Evolutionary conservation across 2,329 filamentous ascomycete genomes (phyloP).

Genomic region (Furcasterigmium furcatum): DNA sequence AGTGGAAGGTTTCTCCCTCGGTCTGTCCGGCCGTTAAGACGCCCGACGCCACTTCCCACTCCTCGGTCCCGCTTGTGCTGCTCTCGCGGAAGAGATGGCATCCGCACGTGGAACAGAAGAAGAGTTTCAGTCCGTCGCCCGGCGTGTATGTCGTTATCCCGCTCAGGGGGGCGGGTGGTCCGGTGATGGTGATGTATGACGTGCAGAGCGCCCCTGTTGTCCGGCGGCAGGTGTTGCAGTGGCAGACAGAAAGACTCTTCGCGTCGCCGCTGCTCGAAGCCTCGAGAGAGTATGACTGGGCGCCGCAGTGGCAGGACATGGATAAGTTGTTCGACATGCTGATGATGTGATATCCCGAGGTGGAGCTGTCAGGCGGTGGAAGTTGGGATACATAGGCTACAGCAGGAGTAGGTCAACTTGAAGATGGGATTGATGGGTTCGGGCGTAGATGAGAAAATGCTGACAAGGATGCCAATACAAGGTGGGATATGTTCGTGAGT

Average conservation of each 20-base stretch:
- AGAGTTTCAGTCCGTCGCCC: conserved; percentile 15
- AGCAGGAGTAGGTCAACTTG: too few relatives aligned
- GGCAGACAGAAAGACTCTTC: conserved; percentile 20
- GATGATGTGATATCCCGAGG: too few relatives aligned
- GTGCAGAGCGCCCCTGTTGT: conserved; percentile 31
- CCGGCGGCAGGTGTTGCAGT: conserved; percentile 26
- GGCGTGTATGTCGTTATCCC: conserved; percentile 11
- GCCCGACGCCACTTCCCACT: conserved; percentile 35
- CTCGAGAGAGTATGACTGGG: conserved; percentile 15
- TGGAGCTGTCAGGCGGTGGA: too few relatives aligned
- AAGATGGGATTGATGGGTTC: too few relatives aligned
- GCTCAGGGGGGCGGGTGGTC: conserved; percentile 1
- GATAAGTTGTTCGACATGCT: too few relatives aligned
- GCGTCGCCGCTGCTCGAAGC: neutral
- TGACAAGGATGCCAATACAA: too few relatives aligned
- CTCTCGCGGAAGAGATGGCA: conserved; percentile 33
- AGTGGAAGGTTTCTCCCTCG: neutral
- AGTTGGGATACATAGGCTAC: too few relatives aligned
- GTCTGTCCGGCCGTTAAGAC: conserved; percentile 17
- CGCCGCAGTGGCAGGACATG: conserved; percentile 23
- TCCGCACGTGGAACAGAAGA: conserved; percentile 37
- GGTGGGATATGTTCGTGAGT: too few relatives aligned
- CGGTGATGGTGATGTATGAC: conserved; percentile 29
- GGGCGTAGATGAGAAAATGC: too few relatives aligned
- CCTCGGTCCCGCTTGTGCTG: neutral